A percentile compares a stretch with the other conserved stretches of the same genome.
phyloP scores from a whole-genome alignment of 805 yeast genomes.

The Nakazawaea ishiwadae region DNA sequence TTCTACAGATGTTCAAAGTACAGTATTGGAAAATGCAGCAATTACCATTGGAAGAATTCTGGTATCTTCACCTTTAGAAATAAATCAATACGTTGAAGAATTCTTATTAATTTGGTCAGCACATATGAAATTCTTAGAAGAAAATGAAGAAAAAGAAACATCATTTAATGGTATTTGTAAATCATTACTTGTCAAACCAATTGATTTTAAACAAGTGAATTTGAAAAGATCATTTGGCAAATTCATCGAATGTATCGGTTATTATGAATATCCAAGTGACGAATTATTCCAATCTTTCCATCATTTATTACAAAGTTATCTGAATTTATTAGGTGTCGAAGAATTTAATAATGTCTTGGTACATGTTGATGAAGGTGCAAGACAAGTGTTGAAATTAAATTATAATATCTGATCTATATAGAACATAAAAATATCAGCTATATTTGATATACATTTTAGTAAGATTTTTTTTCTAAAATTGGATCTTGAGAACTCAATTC shows the following conservation, averaged over 20 bases:
- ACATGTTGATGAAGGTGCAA: constrained; percentile 21
- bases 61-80: constrained; percentile 49
- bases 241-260: constrained; percentile 57
- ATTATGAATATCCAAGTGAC: constrained; percentile 46
- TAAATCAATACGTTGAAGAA: constrained; percentile 54
- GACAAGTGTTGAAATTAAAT: constrained; percentile 20
- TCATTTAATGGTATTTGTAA: constrained; percentile 82
- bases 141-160: constrained; percentile 84
- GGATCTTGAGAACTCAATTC: no score
- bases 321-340: constrained; percentile 40
- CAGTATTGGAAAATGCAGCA: constrained; percentile 82
- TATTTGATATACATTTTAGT: no score
- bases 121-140: constrained; percentile 61
- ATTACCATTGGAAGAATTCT: constrained; percentile 89
- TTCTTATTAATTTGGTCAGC: constrained; percentile 68
- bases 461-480: no score
- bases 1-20: constrained; percentile 47
- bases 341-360: constrained; percentile 19
- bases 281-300: constrained; percentile 38
- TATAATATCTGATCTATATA: constrained; percentile 28
- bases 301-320: constrained; percentile 41
- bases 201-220: constrained; percentile 45
- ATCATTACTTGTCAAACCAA: constrained; percentile 61
- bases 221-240: constrained; percentile 44
- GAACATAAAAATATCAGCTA: no score